These are phyloP conservation scores for Marsdenia floribunda DNA, from an alignment of 257 asterid species.

Conservation along the genomic window DNA sequence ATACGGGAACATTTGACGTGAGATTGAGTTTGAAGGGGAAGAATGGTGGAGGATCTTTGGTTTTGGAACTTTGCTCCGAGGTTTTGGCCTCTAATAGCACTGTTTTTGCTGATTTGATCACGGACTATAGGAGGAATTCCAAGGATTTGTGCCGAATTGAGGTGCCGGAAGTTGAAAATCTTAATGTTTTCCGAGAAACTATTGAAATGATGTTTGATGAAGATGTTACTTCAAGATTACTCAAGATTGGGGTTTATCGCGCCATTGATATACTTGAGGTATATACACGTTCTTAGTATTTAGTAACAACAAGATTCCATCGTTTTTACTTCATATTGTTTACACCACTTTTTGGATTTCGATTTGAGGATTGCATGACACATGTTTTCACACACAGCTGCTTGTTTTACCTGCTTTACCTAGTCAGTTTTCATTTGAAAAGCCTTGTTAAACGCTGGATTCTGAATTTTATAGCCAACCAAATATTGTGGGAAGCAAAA, in stretches of 20 bases:
- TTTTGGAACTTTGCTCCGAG: conserved; percentile 70
- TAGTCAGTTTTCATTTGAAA: too few relatives aligned
- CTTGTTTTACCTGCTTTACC: too few relatives aligned
- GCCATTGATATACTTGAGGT: conserved; percentile 85
- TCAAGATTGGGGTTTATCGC: conserved; percentile 68
- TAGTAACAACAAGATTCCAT: too few relatives aligned
- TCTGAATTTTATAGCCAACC: too few relatives aligned
- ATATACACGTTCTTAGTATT: not conserved
- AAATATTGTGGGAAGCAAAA: not conserved
- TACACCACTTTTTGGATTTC: too few relatives aligned
- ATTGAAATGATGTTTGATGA: conserved; percentile 89
- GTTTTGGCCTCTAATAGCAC: conserved; percentile 63
- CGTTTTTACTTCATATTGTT: too few relatives aligned
- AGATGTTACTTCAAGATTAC: conserved; percentile 52
- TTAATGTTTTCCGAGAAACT: conserved; percentile 63
- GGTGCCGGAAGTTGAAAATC: conserved; percentile 82
- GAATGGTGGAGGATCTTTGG: conserved; percentile 59
- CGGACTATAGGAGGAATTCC: conserved; percentile 43
- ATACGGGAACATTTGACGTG: conserved; percentile 54
- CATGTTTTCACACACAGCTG: too few relatives aligned
- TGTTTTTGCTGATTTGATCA: conserved; percentile 63
- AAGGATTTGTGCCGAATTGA: conserved; percentile 78
- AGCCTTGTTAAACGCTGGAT: too few relatives aligned
- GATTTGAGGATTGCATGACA: too few relatives aligned
- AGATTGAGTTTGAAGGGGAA: conserved; percentile 77